Conservation (phyloP, 192 early-diverging fungal species). For the Entomortierella parvispora region DNA sequence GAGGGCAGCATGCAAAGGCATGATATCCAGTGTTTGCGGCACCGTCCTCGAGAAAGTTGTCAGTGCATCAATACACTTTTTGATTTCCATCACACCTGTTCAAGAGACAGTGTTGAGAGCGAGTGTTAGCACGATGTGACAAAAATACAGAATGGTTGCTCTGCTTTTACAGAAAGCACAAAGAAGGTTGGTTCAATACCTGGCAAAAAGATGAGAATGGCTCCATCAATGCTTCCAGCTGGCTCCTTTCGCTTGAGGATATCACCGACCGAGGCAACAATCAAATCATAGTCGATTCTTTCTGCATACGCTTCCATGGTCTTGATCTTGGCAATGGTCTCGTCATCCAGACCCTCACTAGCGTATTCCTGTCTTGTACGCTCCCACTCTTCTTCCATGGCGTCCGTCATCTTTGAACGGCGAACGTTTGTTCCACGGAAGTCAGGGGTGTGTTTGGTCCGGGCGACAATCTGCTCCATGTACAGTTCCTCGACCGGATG, state of each 20-base stretch:
- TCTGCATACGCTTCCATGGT: constrained; percentile 57
- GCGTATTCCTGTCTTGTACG: constrained; percentile 46
- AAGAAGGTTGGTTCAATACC: constrained; percentile 51
- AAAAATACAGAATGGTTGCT: too few species aligned
- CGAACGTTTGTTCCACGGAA: constrained; percentile 33
- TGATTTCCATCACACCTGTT: constrained; percentile 76
- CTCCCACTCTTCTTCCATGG: constrained; percentile 55
- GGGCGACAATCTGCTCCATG: constrained; percentile 59
- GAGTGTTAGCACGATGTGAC: too few species aligned
- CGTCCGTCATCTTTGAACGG: constrained; percentile 39
- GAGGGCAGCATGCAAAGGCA: constrained; percentile 76
- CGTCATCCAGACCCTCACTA: constrained; percentile 51
- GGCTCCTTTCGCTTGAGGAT: constrained; percentile 62
- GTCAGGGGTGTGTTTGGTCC: constrained; percentile 70
- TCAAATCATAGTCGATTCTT: constrained; percentile 71
- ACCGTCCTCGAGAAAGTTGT: constrained; percentile 27
- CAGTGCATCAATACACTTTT: constrained; percentile 69
- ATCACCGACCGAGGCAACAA: constrained; percentile 66
- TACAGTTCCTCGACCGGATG: constrained; percentile 76
- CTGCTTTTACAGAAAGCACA: too few species aligned
- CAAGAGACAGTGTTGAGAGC: neutral
- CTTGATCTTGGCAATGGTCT: constrained; percentile 47
- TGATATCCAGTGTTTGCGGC: constrained; percentile 55
- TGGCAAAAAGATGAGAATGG: constrained; percentile 78
- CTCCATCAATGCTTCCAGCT: constrained; percentile 54